Base-by-base conservation (phyloP, 1,284 basidiomycete genomes). In the Coriolopsis trogii region DNA sequence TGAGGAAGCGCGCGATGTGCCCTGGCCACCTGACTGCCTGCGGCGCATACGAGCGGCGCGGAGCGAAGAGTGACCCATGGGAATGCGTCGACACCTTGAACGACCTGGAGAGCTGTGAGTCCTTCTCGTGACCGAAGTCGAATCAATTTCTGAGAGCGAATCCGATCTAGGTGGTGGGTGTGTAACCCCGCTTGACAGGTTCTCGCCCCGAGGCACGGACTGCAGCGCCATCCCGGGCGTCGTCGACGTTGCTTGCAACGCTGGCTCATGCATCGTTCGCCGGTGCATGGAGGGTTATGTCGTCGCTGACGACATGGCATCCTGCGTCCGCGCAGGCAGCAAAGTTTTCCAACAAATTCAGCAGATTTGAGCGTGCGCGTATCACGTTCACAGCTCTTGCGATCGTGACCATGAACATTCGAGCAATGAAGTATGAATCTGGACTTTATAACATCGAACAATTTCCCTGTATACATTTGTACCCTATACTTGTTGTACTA, bases 131-230 rank as follows among this genome's bases (percentile, higher is more conserved):
- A n/a, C n/a, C n/a, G n/a, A n/a, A n/a, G n/a, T n/a, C n/a, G n/a
- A n/a, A n/a, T n/a, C n/a, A n/a, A n/a, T n/a, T n/a, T n/a, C n/a
- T n/a, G n/a, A n/a, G n/a, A n/a, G n/a, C n/a, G n/a, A n/a, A n/a
- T n/a, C n/a, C n/a, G n/a, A n/a, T n/a, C n/a, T 26, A 79, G 77
- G 79, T 51, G 79, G 79, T 42, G 79, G 80, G n/a, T 81, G 79
- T 55, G 59, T 67, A 21, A 57, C 75, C 12, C 67, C 72, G 0
- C 64, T 74, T 31, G 60, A 61, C 20, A 59, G 60, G 3, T 60
- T 53, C 24, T 57, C 64, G 24, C 48, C 62, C 3, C 50, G 53
- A 15, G 76, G 76, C 21, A 41, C 58, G 6, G 81, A 84, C 58
- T 83, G 82, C 61, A 77, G 77, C 3, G 69, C 72, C 9, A 69